phyloP scores from a whole-genome alignment of 2,329 filamentous ascomycete species.

The Nigrograna mackinnonii region DNA sequence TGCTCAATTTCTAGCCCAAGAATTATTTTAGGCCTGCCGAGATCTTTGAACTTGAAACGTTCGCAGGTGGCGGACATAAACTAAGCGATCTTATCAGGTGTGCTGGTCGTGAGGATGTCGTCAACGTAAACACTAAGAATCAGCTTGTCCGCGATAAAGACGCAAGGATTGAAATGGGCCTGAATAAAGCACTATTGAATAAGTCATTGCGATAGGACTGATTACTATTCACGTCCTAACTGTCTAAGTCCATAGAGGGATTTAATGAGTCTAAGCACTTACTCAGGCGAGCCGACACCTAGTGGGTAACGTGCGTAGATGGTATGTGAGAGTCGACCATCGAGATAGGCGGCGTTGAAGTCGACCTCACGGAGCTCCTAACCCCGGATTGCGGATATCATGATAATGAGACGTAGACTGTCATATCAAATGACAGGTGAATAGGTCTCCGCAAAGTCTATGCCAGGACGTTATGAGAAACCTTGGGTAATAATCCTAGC shows the following conservation, averaged over 20 bases:
- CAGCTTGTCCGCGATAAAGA: not conserved
- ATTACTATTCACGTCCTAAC: not conserved
- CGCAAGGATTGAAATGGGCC: not conserved
- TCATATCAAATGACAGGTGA: slow-evolving; percentile 10
- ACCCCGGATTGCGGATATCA: not conserved
- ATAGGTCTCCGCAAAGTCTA: slow-evolving; percentile 11
- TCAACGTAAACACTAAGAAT: slow-evolving; percentile 16
- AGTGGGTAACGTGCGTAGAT: slow-evolving; percentile 5
- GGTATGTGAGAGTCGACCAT: slow-evolving; percentile 1
- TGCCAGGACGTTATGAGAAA: slow-evolving; percentile 9
- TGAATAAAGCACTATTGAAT: not conserved
- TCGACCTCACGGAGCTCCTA: slow-evolving; percentile 5
- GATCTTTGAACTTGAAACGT: slow-evolving; percentile 10
- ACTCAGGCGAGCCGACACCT: not conserved
- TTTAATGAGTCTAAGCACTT: not conserved
- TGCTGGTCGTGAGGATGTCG: slow-evolving; percentile 8
- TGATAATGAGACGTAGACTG: slow-evolving; percentile 6
- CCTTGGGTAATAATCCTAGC: slow-evolving; percentile 8
- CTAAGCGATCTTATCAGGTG: not conserved
- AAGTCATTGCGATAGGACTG: not conserved
- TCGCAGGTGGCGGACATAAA: slow-evolving; percentile 1
- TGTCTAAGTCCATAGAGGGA: not conserved
- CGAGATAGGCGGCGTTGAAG: slow-evolving; percentile 11
- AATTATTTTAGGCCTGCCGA: slow-evolving; percentile 2
- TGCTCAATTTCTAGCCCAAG: slow-evolving; percentile 9